Base-by-base conservation (phyloP, 1,284 basidiomycete genomes). In the Sanghuangporus baumii region DNA sequence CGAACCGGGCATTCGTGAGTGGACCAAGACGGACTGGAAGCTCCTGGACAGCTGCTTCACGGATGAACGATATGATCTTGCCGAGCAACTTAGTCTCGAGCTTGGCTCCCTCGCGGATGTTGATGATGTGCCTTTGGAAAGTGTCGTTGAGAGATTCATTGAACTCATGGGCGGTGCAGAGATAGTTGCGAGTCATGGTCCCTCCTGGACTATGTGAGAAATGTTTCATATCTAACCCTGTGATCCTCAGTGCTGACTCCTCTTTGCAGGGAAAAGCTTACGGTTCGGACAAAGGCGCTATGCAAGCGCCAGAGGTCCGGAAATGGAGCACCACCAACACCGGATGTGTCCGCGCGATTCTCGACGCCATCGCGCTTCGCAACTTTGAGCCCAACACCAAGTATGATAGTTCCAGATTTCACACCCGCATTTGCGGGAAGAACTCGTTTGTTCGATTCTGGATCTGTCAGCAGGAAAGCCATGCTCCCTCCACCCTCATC, bases 1-100 rank as follows among this genome's bases (percentile, higher is more conserved):
- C 52, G 50, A 14, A 26, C 60, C 54, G 16, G 70, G 56, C 50
- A 66, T 72, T 66, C 26, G 75, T 14, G 76, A 74, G 43, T 91
- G 88, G 87, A 79, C 80, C 6, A 90, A 88, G 71, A 81, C 84
- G 34, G 85, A 88, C 62, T 91, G 87, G 86, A 89, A 87, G 71
- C 71, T 79, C 43, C 78, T 93, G 37, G 88, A 91, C 71, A 82
- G 81, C 31, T 93, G 90, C 70, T 86, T 92, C 67, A 86, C 86
- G 6, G 86, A 89, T 60, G 86, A 88, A 71, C 76, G 87, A 18
- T 71, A 87, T 26, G 76, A 78, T 6, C 67, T 81, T 36, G 82
- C 76, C 1, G 71, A 71, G 34, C 67, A 69, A 7, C 60, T 69
- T 20, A 74, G 74, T 26, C 65, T 74, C 0, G 69, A 64, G n/a